Percentiles rank a stretch among this genome's conserved stretches.
Conservation (phyloP, 1,284 basidiomycete genomes). For the Puccinia triticina region DNA sequence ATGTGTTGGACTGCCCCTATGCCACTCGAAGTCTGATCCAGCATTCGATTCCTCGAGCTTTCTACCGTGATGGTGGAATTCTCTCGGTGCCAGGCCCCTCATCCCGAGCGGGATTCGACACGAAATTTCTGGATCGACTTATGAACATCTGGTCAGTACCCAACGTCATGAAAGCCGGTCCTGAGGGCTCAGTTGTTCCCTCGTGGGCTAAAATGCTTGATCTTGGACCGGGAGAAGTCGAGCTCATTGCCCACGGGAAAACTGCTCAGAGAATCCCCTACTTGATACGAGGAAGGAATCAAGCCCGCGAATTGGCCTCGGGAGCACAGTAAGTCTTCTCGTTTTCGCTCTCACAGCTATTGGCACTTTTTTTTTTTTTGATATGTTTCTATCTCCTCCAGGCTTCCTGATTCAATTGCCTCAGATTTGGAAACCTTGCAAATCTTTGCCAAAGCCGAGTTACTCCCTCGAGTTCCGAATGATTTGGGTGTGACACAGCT, state of each 20-base stretch:
- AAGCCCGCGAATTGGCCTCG: conserved; percentile 29
- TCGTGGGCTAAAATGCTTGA: conserved; percentile 50
- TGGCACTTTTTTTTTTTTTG: neutral
- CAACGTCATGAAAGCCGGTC: conserved; percentile 66
- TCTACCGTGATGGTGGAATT: conserved; percentile 80
- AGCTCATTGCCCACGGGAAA: conserved; percentile 24
- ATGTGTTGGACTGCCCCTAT: conserved; percentile 78
- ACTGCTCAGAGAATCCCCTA: conserved; percentile 44
- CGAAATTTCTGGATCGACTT: conserved; percentile 70
- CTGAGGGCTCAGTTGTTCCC: conserved; percentile 63
- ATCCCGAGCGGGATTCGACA: conserved; percentile 67
- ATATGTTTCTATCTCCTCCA: neutral
- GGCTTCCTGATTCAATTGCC: conserved; percentile 45
- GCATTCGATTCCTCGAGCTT: conserved; percentile 72
- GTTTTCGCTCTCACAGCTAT: neutral
- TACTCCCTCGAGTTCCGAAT: conserved; percentile 57
- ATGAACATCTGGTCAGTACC: conserved; percentile 86
- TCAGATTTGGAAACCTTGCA: conserved; percentile 34
- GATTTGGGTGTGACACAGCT: conserved; percentile 66
- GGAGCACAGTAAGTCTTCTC: conserved; percentile 27
- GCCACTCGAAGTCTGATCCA: conserved; percentile 83
- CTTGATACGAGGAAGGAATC: conserved; percentile 7
- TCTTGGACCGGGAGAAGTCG: conserved; percentile 43
- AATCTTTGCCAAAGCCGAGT: conserved; percentile 44
- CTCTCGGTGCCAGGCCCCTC: conserved; percentile 70